Evolutionary conservation across 441 rosid genomes (phyloP), one percentile per base, ranked within the genome.

Genomic region (Gossypium trilobum): DNA sequence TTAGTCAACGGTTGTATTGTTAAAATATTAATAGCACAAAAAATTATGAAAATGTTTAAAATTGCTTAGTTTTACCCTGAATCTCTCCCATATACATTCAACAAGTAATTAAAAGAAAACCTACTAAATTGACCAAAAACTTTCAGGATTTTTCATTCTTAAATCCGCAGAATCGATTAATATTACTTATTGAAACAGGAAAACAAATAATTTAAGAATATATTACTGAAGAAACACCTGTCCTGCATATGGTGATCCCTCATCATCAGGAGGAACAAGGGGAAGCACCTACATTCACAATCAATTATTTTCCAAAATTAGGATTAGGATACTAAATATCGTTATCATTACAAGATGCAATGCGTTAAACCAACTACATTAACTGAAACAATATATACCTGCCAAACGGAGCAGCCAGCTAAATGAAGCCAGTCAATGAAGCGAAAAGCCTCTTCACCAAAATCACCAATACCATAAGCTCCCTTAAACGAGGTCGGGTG

Each of bases 361-460:
- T 29, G 33, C 8, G 3, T 39, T 9, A 20, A 39, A 4, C 16
- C 52, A 20, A 20, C 69, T 19, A 42, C 52, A 64, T 46, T 46
- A 66, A 46, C 29, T n/a, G 39, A 46, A 22, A 58, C 31, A 5
- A 20, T 5, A 4, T 1, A 16, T 33, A 88, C 98, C 89, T 94
- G 99, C 99, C 99, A 94, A 73, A 94, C 81, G 55, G 97, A 90
- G 82, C 95, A 90, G 31, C 97, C 94, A 64, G 97, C 78, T 29
- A 77, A 80, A 68, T 84, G 92, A 23, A 94, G 94, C 99, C 99
- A 94, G 70, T 92, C 97, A 67, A 94, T 75, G 79, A 94, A 94
- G 0, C 84, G 84, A 58, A 91, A 86, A 16, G 91, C 89, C 62
- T 90, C 89, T 19, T 82, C 86, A 0, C 97, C 99, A 61, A 94